phyloP scores from a whole-genome alignment of 768 basidiomycete genomes.

The Pholiota microspora region DNA sequence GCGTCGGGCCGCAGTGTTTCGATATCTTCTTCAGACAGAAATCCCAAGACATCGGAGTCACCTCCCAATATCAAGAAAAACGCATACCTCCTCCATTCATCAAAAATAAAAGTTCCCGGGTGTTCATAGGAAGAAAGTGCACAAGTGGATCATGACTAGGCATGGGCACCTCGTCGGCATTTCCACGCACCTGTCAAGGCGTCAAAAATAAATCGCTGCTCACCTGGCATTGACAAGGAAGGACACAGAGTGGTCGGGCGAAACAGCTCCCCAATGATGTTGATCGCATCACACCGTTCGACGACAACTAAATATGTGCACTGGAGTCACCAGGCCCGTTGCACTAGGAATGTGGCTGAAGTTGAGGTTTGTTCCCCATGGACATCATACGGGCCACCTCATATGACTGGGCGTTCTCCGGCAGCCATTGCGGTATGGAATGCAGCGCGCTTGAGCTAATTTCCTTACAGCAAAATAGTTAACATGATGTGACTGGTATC shows the following conservation, averaged over 20 bases:
- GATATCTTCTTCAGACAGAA: too few species aligned
- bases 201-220: not conserved
- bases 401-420: not conserved
- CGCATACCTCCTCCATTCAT: not conserved
- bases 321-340: not conserved
- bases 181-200: not conserved
- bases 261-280: not conserved
- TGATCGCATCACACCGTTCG: not conserved
- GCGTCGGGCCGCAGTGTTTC: too few species aligned
- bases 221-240: not conserved
- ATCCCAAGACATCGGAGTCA: too few species aligned
- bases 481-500: too few species aligned
- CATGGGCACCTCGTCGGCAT: not conserved
- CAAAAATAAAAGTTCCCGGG: not conserved
- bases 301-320: not conserved
- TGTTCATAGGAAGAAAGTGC: not conserved
- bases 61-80: too few species aligned
- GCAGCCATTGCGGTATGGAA: too few species aligned
- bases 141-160: not conserved
- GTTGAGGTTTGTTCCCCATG: not conserved
- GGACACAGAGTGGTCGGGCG: not conserved
- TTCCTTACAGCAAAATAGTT: too few species aligned
- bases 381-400: not conserved
- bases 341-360: not conserved
- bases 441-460: not conserved